Conservation (phyloP, 331 rosid species). For the Quercus tomentella region DNA sequence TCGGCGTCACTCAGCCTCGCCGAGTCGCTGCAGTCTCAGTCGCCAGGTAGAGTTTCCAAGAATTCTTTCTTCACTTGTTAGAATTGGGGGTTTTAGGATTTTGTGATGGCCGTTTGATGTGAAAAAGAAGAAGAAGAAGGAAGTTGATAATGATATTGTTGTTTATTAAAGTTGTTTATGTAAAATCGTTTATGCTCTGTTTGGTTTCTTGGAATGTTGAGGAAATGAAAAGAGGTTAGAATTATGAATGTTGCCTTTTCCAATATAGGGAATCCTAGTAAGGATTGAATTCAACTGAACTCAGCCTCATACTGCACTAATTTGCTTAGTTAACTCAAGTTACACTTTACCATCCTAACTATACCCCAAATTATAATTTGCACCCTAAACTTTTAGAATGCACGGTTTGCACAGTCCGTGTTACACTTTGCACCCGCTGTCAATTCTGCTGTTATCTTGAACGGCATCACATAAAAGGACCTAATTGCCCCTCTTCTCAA, state of each 20-base stretch:
- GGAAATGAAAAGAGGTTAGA: not conserved
- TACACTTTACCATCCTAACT: too few species aligned
- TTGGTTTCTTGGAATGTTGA: not conserved
- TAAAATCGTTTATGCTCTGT: not conserved
- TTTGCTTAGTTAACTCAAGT: not conserved
- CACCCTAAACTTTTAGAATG: too few species aligned
- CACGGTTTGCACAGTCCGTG: too few species aligned
- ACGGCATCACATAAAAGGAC: too few species aligned
- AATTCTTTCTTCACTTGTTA: not conserved
- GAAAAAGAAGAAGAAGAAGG: not conserved
- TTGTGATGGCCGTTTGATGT: not conserved
- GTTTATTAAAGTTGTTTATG: not conserved
- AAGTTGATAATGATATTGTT: not conserved
- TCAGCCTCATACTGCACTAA: not conserved
- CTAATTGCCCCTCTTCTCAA: too few species aligned
- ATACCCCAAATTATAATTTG: too few species aligned
- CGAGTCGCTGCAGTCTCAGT: conserved; percentile 95
- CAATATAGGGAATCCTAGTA: not conserved
- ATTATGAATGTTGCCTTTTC: not conserved
- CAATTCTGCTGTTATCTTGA: too few species aligned
- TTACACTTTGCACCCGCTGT: too few species aligned
- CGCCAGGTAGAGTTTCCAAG: conserved; percentile 50
- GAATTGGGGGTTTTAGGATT: not conserved
- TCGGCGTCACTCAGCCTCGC: conserved; percentile 94
- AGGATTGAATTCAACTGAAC: not conserved